Percentiles rank a stretch among this genome's conserved stretches.
Conservation (phyloP, 2,329 filamentous ascomycete species). For the Fusarium anguioides region DNA sequence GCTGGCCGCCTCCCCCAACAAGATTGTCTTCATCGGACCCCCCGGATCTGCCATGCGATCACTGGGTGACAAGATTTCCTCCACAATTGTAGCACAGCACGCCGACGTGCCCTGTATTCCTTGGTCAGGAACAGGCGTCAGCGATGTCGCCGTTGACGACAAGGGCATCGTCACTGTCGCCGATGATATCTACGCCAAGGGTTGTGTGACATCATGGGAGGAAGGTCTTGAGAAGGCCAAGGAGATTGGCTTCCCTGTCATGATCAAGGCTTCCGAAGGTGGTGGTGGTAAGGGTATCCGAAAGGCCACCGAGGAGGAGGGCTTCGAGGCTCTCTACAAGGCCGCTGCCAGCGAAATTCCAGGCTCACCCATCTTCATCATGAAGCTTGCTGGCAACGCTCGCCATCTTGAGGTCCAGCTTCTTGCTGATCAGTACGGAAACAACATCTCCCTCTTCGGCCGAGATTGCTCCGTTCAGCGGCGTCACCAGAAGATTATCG, state of each 20-base stretch:
- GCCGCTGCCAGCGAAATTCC: conserved; percentile 97
- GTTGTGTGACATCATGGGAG: conserved; percentile 89
- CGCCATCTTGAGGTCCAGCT: conserved; percentile 97
- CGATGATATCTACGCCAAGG: conserved; percentile 86
- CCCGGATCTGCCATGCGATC: conserved; percentile 99
- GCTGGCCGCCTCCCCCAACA: conserved; percentile 93
- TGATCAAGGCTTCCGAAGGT: conserved; percentile 99
- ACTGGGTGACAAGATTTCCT: conserved; percentile 99
- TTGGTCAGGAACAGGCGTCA: conserved; percentile 97
- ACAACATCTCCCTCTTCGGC: conserved; percentile 99
- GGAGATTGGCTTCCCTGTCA: conserved; percentile 97
- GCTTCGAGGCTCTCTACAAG: conserved; percentile 90
- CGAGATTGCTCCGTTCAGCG: conserved; percentile 99
- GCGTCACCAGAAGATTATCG: conserved; percentile 99
- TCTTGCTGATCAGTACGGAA: conserved; percentile 97
- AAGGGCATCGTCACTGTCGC: conserved; percentile 92
- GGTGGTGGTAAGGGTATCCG: conserved; percentile 99
- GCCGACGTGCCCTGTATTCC: conserved; percentile 96
- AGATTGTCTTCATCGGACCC: conserved; percentile 98
- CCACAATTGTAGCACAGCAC: conserved; percentile 98
- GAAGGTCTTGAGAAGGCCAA: conserved; percentile 89
- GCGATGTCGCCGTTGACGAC: conserved; percentile 80
- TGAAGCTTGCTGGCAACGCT: conserved; percentile 98
- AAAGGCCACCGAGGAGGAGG: conserved; percentile 87
- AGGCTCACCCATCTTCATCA: conserved; percentile 99